These are phyloP conservation scores for Thraustotheca clavata DNA, from an alignment of 352 stramenopile genomes.

Conservation along the genomic window DNA sequence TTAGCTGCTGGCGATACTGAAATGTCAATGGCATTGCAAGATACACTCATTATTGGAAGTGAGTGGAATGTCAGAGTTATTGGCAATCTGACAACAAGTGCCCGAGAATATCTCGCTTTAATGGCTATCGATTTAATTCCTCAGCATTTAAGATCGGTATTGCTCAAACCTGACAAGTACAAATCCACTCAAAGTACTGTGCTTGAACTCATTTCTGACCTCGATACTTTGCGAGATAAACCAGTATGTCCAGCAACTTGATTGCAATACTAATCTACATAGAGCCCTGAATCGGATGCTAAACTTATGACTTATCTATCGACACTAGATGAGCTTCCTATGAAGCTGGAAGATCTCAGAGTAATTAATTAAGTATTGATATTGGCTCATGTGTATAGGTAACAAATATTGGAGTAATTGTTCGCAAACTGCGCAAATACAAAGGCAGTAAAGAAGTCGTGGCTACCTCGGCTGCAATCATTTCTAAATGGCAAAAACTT, in stretches of 20 bases:
- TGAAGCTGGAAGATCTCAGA: slow-evolving; percentile 71
- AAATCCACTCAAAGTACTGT: slow-evolving; percentile 74
- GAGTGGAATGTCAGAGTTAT: slow-evolving; percentile 75
- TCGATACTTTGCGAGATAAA: slow-evolving; percentile 45
- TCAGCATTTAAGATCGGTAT: slow-evolving; percentile 63
- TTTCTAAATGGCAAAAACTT: slow-evolving; percentile 72
- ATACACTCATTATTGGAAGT: slow-evolving; percentile 53
- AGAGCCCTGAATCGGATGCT: slow-evolving; percentile 17
- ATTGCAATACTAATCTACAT: background rate
- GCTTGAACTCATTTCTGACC: slow-evolving; percentile 45
- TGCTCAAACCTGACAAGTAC: slow-evolving; percentile 68
- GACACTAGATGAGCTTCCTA: slow-evolving; percentile 51
- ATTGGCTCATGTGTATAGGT: slow-evolving; percentile 31
- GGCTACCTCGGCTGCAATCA: slow-evolving; percentile 36
- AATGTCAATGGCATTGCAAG: slow-evolving; percentile 46
- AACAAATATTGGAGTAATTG: slow-evolving; percentile 76
- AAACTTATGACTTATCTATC: slow-evolving; percentile 44
- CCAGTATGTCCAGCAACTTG: slow-evolving; percentile 25
- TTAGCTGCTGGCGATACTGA: slow-evolving; percentile 75
- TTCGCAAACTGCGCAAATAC: slow-evolving; percentile 82
- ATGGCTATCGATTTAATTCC: slow-evolving; percentile 78
- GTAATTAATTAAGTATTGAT: slow-evolving; percentile 25
- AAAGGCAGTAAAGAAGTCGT: slow-evolving; percentile 39
- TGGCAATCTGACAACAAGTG: slow-evolving; percentile 66
- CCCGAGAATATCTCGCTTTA: slow-evolving; percentile 75